These are phyloP conservation scores for Fusarium sp. DNA, from an alignment of 2,329 filamentous ascomycete species.

Conservation along the genomic window DNA sequence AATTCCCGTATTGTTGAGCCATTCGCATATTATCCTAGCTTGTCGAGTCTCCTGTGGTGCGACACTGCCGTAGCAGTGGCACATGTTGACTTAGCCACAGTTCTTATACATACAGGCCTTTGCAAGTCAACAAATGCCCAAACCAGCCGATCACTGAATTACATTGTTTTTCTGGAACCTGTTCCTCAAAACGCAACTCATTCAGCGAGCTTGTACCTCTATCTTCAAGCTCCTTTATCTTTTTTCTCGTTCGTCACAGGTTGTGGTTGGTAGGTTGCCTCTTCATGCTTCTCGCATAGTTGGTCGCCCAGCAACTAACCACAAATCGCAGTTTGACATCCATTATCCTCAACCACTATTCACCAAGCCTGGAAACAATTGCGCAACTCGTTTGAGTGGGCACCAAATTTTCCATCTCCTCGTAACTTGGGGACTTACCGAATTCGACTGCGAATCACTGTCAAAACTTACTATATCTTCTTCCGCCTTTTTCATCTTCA, in stretches of 20 bases:
- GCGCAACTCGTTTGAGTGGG: neutral
- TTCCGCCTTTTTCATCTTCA: constrained; percentile 6
- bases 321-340: neutral
- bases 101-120: neutral
- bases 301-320: constrained; percentile 33
- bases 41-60: neutral
- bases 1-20: neutral
- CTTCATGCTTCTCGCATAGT: neutral
- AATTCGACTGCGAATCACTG: constrained; percentile 21
- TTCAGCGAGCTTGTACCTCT: neutral
- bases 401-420: neutral
- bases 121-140: constrained; percentile 21
- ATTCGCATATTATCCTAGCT: neutral
- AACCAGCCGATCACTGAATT: neutral
- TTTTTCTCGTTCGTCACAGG: neutral
- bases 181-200: neutral
- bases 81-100: neutral
- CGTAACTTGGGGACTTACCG: neutral
- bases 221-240: neutral
- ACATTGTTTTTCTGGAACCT: too few relatives aligned
- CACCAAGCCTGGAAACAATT: neutral
- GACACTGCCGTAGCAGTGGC: neutral
- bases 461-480: neutral
- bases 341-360: neutral
- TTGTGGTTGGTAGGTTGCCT: neutral